A percentile compares a stretch with the other conserved stretches of the same genome.
Conservation (phyloP, 1,284 basidiomycete genomes). For the Papiliotrema flavescens region DNA sequence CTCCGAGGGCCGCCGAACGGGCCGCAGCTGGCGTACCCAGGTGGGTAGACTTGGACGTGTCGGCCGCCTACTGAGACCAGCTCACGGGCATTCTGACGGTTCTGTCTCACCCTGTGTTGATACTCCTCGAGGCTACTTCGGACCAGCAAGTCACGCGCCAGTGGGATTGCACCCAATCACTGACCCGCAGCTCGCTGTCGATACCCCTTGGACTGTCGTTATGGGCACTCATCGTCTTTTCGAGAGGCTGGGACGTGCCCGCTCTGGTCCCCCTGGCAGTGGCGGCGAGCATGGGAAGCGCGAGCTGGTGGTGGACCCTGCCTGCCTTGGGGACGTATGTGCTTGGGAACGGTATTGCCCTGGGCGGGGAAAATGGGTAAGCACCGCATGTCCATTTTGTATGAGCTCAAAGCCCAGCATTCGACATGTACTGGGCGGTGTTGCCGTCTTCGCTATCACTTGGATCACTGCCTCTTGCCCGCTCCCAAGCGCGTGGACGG, state of each 20-base stretch:
- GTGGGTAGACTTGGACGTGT: conserved; percentile 46
- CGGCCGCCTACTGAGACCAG: conserved; percentile 50
- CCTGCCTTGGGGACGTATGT: too few relatives aligned
- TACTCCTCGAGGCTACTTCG: background rate
- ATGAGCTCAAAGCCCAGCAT: too few relatives aligned
- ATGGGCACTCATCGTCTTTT: background rate
- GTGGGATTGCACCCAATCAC: too few relatives aligned
- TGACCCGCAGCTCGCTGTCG: conserved; percentile 47
- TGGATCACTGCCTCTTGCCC: too few relatives aligned
- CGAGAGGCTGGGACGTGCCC: background rate
- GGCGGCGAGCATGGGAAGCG: background rate
- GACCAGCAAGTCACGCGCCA: too few relatives aligned
- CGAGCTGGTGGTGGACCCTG: background rate
- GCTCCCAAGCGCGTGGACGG: too few relatives aligned
- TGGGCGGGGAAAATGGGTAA: too few relatives aligned
- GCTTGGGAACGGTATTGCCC: too few relatives aligned
- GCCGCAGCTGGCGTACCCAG: conserved; percentile 57
- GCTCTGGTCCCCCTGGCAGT: background rate
- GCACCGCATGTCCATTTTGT: too few relatives aligned
- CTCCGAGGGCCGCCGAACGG: conserved; percentile 11
- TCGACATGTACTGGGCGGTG: too few relatives aligned
- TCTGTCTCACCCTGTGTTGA: conserved; percentile 74
- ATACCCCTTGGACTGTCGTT: background rate
- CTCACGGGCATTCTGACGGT: conserved; percentile 68
- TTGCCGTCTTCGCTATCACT: too few relatives aligned